phyloP scores from a whole-genome alignment of 208 protist genomes.

The Strigomonas culicis region DNA sequence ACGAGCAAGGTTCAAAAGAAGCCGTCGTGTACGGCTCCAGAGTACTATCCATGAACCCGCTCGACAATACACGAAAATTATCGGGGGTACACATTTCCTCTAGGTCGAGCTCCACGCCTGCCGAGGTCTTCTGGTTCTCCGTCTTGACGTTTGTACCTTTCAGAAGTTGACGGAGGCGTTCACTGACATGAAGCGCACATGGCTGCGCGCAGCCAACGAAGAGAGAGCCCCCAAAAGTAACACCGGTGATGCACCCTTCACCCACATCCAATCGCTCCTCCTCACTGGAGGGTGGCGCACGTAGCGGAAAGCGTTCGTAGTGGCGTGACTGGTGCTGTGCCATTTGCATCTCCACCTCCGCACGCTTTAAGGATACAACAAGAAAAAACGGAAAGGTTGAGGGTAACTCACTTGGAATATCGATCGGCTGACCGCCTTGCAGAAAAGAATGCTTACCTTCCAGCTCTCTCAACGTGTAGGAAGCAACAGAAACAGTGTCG shows the following conservation, averaged over 20 bases:
- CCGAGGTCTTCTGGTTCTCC: too few relatives aligned
- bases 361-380: conserved; percentile 8
- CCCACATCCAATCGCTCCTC: conserved; percentile 19
- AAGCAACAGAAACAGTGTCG: background rate
- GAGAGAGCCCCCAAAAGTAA: conserved; percentile 22
- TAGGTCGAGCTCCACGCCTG: too few relatives aligned
- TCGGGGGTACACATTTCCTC: too few relatives aligned
- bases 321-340: conserved; percentile 17
- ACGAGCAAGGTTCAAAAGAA: too few relatives aligned
- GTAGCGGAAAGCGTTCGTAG: conserved; percentile 16
- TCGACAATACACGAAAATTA: too few relatives aligned
- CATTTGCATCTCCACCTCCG: conserved; percentile 29
- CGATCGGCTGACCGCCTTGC: conserved; percentile 19
- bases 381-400: conserved; percentile 8
- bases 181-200: too few relatives aligned
- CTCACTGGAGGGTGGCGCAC: conserved; percentile 12
- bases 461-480: conserved; percentile 1
- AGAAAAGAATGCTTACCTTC: background rate
- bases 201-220: conserved; percentile 3
- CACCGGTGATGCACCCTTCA: conserved; percentile 25
- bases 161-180: too few relatives aligned
- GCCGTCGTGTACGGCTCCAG: too few relatives aligned
- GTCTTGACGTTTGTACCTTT: too few relatives aligned
- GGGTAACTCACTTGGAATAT: background rate
- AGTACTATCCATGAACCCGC: too few relatives aligned